phyloP scores from a whole-genome alignment of 352 stramenopile genomes.

The Globisporangium lucens region DNA sequence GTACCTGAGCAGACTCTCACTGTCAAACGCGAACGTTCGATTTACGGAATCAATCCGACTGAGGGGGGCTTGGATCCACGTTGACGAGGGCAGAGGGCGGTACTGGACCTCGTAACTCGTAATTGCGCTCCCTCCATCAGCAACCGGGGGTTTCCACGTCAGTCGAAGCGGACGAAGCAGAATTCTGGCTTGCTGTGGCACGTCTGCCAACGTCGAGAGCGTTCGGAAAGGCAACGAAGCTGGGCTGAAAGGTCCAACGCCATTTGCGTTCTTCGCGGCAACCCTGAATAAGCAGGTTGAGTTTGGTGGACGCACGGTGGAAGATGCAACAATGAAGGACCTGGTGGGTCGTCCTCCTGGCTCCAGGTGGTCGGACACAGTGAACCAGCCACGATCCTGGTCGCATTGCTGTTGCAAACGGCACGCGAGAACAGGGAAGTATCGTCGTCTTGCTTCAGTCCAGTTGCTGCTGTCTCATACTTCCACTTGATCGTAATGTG shows the following conservation, averaged over 20 bases:
- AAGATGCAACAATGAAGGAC: conserved; percentile 28
- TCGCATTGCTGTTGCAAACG: conserved; percentile 53
- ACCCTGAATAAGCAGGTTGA: conserved; percentile 55
- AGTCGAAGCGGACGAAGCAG: conserved; percentile 15
- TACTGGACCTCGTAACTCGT: conserved; percentile 47
- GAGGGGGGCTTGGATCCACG: conserved; percentile 31
- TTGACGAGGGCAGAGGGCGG: conserved; percentile 31
- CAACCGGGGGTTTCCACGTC: conserved; percentile 33
- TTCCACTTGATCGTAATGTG: conserved; percentile 48
- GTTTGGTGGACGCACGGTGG: conserved; percentile 30
- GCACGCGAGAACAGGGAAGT: conserved; percentile 45
- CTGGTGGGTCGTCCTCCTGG: conserved; percentile 22
- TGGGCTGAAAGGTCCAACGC: conserved; percentile 46
- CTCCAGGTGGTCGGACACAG: conserved; percentile 24
- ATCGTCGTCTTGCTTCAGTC: neutral
- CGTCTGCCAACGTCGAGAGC: conserved; percentile 19
- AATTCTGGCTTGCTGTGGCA: conserved; percentile 11
- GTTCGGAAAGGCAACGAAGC: conserved; percentile 36
- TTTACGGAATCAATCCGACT: conserved; percentile 5
- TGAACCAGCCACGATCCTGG: conserved; percentile 42
- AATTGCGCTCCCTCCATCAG: conserved; percentile 25
- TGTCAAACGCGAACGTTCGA: conserved; percentile 12
- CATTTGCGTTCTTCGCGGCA: conserved; percentile 46
- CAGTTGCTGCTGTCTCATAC: neutral
- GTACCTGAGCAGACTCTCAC: conserved; percentile 21